These are phyloP conservation scores for Eimeria acervulina DNA, from an alignment of 169 alveolate genomes.

Conservation along the genomic window DNA sequence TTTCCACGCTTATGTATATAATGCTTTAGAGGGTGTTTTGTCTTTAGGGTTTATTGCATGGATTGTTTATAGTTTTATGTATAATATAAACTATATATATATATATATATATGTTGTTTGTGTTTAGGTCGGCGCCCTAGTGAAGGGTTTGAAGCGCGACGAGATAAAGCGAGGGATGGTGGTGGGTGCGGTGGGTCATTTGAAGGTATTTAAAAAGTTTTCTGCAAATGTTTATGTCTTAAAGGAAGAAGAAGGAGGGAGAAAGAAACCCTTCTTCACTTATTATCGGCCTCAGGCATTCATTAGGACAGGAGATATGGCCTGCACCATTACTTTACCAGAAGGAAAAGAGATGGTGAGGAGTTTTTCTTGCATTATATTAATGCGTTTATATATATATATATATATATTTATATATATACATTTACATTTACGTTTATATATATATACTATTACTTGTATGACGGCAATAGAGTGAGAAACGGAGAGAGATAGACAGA, in stretches of 20 bases:
- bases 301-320: conserved; percentile 97
- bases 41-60: neutral
- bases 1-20: too few relatives aligned
- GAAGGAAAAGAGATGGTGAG: conserved; percentile 92
- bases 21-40: too few relatives aligned
- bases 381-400: too few relatives aligned
- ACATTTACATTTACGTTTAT: too few relatives aligned
- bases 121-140: conserved; percentile 92
- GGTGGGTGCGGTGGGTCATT: conserved; percentile 92
- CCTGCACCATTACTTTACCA: conserved; percentile 94
- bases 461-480: too few relatives aligned
- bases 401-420: too few relatives aligned
- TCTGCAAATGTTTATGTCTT: conserved; percentile 94
- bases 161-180: conserved; percentile 93
- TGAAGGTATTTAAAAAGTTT: conserved; percentile 91
- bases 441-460: too few relatives aligned
- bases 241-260: conserved; percentile 97
- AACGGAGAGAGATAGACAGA: too few relatives aligned
- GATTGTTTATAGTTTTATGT: neutral
- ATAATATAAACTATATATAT: too few relatives aligned
- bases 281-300: conserved; percentile 97
- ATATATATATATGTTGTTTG: too few relatives aligned
- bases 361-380: too few relatives aligned
- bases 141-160: conserved; percentile 92
- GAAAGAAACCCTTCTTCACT: conserved; percentile 96